A percentile compares a stretch with the other conserved stretches of the same genome.
Conservation (phyloP, 129 eudicot species). For the Gnaphalium uliginosum region DNA sequence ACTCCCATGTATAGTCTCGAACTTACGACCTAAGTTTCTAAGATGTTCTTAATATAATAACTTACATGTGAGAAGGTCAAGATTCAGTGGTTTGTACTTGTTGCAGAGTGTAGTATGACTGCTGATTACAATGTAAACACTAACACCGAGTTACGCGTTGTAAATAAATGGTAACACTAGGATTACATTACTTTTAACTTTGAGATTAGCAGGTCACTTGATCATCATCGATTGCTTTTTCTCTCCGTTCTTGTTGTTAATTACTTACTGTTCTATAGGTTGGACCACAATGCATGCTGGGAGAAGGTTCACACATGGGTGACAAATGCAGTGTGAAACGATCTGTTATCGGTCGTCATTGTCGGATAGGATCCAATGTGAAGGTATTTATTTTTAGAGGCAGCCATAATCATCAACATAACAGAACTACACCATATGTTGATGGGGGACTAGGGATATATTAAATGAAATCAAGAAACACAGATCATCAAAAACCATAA, state of each 20-base stretch:
- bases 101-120: slow-evolving; percentile 1
- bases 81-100: background rate
- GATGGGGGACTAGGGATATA: background rate
- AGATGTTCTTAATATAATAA: background rate
- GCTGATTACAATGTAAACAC: background rate
- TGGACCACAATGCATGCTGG: slow-evolving; percentile 96
- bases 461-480: background rate
- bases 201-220: background rate
- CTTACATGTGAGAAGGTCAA: background rate
- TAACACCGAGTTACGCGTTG: background rate
- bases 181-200: too few relatives aligned
- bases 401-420: background rate
- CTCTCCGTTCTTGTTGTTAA: background rate
- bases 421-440: slow-evolving; percentile 8
- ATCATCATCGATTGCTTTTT: background rate
- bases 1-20: background rate
- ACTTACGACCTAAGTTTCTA: slow-evolving; percentile 1
- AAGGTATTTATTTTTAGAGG: slow-evolving; percentile 52
- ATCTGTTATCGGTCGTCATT: slow-evolving; percentile 93
- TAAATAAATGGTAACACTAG: background rate
- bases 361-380: slow-evolving; percentile 92
- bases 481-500: background rate
- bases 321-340: slow-evolving; percentile 96
- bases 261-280: slow-evolving; percentile 43
- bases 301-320: slow-evolving; percentile 95